Conservation (phyloP, 495 filamentous ascomycete genomes). For the Terfezia claveryi region DNA sequence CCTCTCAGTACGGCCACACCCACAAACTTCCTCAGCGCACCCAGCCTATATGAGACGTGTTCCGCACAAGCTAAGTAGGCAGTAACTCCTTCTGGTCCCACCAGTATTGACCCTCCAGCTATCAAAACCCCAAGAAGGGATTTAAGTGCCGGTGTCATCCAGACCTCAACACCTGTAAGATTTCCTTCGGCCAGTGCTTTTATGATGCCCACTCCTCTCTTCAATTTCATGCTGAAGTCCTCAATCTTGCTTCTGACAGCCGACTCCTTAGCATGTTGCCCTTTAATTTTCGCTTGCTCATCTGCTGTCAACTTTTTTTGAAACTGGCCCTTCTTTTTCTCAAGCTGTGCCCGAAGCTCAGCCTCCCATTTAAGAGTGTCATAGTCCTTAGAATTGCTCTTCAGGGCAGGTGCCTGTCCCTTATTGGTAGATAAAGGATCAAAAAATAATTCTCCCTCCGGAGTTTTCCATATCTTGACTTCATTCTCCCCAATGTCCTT, state of each 20-base stretch:
- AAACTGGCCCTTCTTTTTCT: conserved; percentile 62
- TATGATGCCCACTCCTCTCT: conserved; percentile 66
- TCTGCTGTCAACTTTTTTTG: conserved; percentile 77
- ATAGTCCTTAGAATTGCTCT: conserved; percentile 65
- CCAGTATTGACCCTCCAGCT: conserved; percentile 58
- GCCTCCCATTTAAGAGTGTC: conserved; percentile 93
- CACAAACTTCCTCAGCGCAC: conserved; percentile 52
- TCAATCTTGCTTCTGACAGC: conserved; percentile 49
- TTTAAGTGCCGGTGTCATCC: conserved; percentile 61
- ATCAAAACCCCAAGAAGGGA: conserved; percentile 47
- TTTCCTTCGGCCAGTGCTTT: conserved; percentile 60
- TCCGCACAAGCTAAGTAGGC: conserved; percentile 47
- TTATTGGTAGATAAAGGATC: conserved; percentile 66
- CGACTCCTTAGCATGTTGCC: conserved; percentile 69
- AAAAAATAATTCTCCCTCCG: conserved; percentile 66
- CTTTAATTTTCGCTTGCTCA: conserved; percentile 73
- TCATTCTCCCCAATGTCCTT: conserved; percentile 57
- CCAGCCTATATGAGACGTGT: conserved; percentile 49
- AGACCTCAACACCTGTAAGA: conserved; percentile 58
- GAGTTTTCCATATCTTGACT: conserved; percentile 73
- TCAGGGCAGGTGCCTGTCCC: conserved; percentile 41
- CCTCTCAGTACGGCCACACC: conserved; percentile 69
- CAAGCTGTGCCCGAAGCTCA: conserved; percentile 70
- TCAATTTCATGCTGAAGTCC: conserved; percentile 41
- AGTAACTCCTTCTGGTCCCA: conserved; percentile 53